Conservation (phyloP, 1,284 basidiomycete genomes). For the Schizophyllum commune region DNA sequence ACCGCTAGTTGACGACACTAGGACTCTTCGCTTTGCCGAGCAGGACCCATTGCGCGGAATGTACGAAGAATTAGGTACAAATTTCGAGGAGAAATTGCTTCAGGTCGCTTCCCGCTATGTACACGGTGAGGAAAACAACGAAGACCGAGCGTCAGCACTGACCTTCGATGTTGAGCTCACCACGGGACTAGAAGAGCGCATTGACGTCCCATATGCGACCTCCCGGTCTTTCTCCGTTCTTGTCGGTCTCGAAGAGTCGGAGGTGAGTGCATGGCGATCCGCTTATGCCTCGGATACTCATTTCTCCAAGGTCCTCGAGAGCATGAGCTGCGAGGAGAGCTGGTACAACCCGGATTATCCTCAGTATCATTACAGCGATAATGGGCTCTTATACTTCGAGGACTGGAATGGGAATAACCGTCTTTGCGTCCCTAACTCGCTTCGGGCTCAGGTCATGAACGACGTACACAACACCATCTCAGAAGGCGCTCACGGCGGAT, state of each 20-base stretch:
- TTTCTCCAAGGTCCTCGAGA: slow-evolving; percentile 4
- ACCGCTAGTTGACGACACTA: slow-evolving; percentile 1
- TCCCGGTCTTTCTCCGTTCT: slow-evolving; percentile 1
- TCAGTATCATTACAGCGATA: slow-evolving; percentile 11
- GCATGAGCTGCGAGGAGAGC: not conserved
- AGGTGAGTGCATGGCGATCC: not conserved
- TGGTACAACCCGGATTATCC: slow-evolving; percentile 6
- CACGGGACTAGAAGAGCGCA: too few relatives aligned
- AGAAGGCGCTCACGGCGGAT: slow-evolving; percentile 6
- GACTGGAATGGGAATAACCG: slow-evolving; percentile 10
- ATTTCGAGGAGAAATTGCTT: slow-evolving; percentile 9
- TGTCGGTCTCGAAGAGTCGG: not conserved
- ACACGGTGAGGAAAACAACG: not conserved
- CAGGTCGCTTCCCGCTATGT: slow-evolving; percentile 11
- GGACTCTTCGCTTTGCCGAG: slow-evolving; percentile 1
- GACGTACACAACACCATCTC: slow-evolving; percentile 8
- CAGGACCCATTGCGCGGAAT: slow-evolving; percentile 17
- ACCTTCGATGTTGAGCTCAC: not conserved
- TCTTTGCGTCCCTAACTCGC: slow-evolving; percentile 5
- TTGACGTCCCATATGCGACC: not conserved
- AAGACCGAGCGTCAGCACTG: not conserved
- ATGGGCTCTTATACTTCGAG: slow-evolving; percentile 9
- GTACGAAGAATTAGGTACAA: slow-evolving; percentile 18
- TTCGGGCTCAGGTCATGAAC: slow-evolving; percentile 1
- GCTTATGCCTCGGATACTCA: slow-evolving; percentile 3